Evolutionary conservation across 768 basidiomycete species (phyloP), one percentile per base, ranked within the genome.

Genomic region (Lepiota subincarnata): DNA sequence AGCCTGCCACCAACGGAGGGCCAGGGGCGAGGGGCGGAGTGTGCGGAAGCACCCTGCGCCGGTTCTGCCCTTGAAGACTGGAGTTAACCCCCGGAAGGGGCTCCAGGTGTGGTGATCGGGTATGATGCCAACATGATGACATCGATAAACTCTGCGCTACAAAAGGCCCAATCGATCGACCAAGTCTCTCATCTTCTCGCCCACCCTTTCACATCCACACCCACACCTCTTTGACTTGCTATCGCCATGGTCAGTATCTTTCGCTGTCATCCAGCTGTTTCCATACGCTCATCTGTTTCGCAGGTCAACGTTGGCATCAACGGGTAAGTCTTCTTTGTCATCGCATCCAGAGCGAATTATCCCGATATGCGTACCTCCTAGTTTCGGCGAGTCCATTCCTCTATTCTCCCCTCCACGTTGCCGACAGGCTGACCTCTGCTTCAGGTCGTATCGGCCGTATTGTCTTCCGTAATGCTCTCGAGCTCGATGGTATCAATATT

Each of bases 381-480:
- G 87, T 78, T 92, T 93, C 73, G 90, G 91, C 91, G 67, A 68
- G 87, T 65, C 4, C 40, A 16, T 50, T 16, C 40, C 13, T 41
- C 28, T 24, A 22, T n/a, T n/a, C 35, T 28, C 6, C 31, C 46
- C 24, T 37, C 38, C 35, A 16, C 47, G 16, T 12, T 11, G 40
- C n/a, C 6, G 13, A 22, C 28, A 46, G 35, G 20, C 41, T 62
- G n/a, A 65, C 37, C 5, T 6, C 40, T 44, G 26, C 18, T 45
- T 10, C 50, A 93, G 96, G 96, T 80, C 96, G 97, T 80, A 98
- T 98, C 69, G 96, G 97, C 72, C 96, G 97, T 74, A 96, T 98
- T 70, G 97, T 98, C 60, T 79, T 89, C 72, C 89, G 97, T 63
- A 98, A 98, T 79, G 94, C 95, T 48, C 79, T 97, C 62, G 75